A percentile compares a stretch with the other conserved stretches of the same genome.
These are phyloP conservation scores for Trichosporon inkin DNA, from an alignment of 1,284 basidiomycete species.

Conservation along the genomic window DNA sequence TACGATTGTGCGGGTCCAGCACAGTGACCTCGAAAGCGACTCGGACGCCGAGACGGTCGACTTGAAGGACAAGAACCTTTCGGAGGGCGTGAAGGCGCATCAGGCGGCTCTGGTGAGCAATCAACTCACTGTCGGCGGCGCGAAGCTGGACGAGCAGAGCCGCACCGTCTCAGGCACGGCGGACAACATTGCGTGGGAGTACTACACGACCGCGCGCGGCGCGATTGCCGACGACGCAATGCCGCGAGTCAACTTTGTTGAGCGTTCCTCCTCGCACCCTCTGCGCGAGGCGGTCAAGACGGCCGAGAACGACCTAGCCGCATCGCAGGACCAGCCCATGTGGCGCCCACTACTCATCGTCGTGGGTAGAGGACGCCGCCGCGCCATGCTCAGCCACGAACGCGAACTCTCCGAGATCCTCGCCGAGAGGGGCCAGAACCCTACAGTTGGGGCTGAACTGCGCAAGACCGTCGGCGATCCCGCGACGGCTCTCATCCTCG, in stretches of 20 bases:
- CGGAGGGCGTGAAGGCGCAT: constrained; percentile 38
- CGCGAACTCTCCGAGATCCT: constrained; percentile 63
- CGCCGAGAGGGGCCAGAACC: constrained; percentile 57
- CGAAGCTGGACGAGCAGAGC: constrained; percentile 33
- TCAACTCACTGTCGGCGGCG: constrained; percentile 42
- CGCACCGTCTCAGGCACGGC: constrained; percentile 48
- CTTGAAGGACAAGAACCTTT: constrained; percentile 26
- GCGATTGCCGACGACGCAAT: constrained; percentile 24
- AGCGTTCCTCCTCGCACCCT: constrained; percentile 27
- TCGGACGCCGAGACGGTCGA: constrained; percentile 52
- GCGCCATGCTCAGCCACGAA: constrained; percentile 59
- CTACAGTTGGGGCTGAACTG: constrained; percentile 58
- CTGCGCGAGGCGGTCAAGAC: constrained; percentile 57
- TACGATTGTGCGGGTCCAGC: constrained; percentile 61
- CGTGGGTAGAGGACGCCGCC: constrained; percentile 64
- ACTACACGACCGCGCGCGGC: constrained; percentile 34
- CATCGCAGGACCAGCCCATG: constrained; percentile 53
- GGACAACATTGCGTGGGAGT: constrained; percentile 50
- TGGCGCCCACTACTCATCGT: constrained; percentile 60
- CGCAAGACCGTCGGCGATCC: constrained; percentile 77
- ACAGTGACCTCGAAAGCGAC: constrained; percentile 19
- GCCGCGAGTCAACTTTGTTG: constrained; percentile 32
- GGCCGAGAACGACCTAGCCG: constrained; percentile 53
- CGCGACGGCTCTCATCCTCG: constrained; percentile 65
- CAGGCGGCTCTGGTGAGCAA: constrained; percentile 44